Evolutionary conservation across 768 basidiomycete genomes (phyloP).

Genomic region (Mycena alexandri): DNA sequence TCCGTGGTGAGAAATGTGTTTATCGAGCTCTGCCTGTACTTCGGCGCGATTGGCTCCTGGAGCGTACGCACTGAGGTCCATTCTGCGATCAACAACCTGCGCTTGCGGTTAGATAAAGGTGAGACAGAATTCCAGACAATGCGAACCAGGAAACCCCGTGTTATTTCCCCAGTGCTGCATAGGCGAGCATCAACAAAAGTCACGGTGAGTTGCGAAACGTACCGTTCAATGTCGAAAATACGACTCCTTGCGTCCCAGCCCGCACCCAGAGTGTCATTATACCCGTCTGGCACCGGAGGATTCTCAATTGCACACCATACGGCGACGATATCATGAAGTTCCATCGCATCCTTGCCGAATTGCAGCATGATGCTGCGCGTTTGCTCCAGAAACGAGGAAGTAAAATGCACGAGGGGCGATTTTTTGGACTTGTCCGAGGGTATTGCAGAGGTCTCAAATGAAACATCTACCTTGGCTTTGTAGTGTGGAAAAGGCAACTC

Average conservation of each 20-base stretch:
- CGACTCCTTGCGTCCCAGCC: conserved; percentile 72
- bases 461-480: conserved; percentile 67
- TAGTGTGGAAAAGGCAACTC: conserved; percentile 81
- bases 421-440: conserved; percentile 66
- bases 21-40: conserved; percentile 67
- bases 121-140: background rate
- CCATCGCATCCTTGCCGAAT: conserved; percentile 88
- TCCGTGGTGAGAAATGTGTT: conserved; percentile 39
- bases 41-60: conserved; percentile 75
- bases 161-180: conserved; percentile 78
- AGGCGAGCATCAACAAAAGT: conserved; percentile 7
- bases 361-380: conserved; percentile 81
- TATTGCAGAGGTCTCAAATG: conserved; percentile 60
- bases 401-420: conserved; percentile 78
- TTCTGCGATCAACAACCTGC: conserved; percentile 76
- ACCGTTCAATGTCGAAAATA: conserved; percentile 81
- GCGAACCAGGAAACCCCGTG: conserved; percentile 82
- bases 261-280: conserved; percentile 44
- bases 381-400: conserved; percentile 81
- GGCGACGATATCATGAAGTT: conserved; percentile 91
- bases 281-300: conserved; percentile 59
- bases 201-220: conserved; percentile 19
- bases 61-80: conserved; percentile 72
- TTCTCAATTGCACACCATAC: conserved; percentile 89
- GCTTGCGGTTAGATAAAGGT: background rate